phyloP scores from a whole-genome alignment of 1,139 yeast genomes.

The Sugiyamaella grinbergsii region DNA sequence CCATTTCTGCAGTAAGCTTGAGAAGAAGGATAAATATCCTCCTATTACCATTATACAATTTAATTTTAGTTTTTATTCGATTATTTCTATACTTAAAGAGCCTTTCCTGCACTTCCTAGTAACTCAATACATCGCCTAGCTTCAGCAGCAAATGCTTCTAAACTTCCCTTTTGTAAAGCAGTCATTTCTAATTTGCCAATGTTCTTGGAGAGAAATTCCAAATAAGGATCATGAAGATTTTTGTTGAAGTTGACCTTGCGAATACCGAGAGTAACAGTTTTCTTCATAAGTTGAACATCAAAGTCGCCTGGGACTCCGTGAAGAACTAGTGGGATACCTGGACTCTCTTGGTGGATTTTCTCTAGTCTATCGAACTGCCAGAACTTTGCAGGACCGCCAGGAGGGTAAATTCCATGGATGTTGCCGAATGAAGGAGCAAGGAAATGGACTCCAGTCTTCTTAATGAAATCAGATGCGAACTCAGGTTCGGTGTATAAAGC shows the following conservation, averaged over 20 bases:
- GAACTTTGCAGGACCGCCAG: conserved; percentile 35
- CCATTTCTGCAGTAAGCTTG: too few relatives aligned
- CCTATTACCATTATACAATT: neutral
- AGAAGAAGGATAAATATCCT: too few relatives aligned
- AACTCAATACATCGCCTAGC: conserved; percentile 28
- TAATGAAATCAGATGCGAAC: conserved; percentile 32
- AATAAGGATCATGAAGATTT: conserved; percentile 30
- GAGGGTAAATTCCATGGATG: conserved; percentile 37
- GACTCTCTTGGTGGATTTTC: conserved; percentile 26
- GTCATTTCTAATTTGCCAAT: conserved; percentile 29
- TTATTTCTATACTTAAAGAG: conserved; percentile 2
- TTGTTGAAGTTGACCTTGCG: conserved; percentile 34
- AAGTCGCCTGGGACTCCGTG: conserved; percentile 33
- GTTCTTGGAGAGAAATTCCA: conserved; percentile 26
- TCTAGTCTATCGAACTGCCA: conserved; percentile 35
- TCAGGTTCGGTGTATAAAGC: conserved; percentile 37
- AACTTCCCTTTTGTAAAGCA: conserved; percentile 28
- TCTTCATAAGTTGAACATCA: conserved; percentile 26
- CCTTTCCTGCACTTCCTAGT: conserved; percentile 29
- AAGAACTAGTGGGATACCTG: conserved; percentile 29
- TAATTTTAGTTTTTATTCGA: neutral
- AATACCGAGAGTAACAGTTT: conserved; percentile 30
- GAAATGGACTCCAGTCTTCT: conserved; percentile 35
- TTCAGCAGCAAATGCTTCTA: conserved; percentile 28
- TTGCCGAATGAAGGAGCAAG: conserved; percentile 39